These are phyloP conservation scores for Pseudocercospora musae DNA, from an alignment of 2,329 filamentous ascomycete species.

Conservation along the genomic window DNA sequence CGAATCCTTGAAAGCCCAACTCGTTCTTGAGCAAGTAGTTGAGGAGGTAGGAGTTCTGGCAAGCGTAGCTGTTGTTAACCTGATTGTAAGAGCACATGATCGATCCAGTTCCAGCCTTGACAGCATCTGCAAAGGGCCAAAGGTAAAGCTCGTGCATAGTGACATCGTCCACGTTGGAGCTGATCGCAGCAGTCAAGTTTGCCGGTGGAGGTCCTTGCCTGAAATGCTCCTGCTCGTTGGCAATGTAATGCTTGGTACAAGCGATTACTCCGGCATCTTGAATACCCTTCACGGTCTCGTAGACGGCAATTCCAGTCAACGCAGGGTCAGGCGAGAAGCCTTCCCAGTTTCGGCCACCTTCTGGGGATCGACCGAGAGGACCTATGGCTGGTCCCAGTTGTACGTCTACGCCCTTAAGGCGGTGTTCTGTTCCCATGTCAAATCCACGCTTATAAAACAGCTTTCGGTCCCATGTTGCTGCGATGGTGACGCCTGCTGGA, in stretches of 20 bases:
- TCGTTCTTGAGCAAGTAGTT: conserved; percentile 77
- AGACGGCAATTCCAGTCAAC: conserved; percentile 68
- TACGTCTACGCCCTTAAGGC: conserved; percentile 70
- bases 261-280: conserved; percentile 80
- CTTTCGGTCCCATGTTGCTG: conserved; percentile 74
- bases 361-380: conserved; percentile 65
- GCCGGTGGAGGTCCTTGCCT: conserved; percentile 49
- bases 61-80: conserved; percentile 67
- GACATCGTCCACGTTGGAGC: conserved; percentile 61
- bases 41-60: conserved; percentile 73
- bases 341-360: conserved; percentile 70
- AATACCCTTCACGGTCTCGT: conserved; percentile 72
- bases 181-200: conserved; percentile 60
- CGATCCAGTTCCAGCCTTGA: conserved; percentile 48
- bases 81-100: conserved; percentile 68
- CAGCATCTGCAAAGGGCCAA: conserved; percentile 51
- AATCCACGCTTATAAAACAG: conserved; percentile 67
- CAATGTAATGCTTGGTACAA: conserved; percentile 75
- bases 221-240: conserved; percentile 73
- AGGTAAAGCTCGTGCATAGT: conserved; percentile 50
- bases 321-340: conserved; percentile 70
- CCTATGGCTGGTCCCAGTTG: conserved; percentile 75
- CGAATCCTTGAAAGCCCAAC: conserved; percentile 75
- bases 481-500: conserved; percentile 72
- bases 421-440: conserved; percentile 73